Conservation (phyloP, 345 rosid genomes). For the Ceriops tagal region DNA sequence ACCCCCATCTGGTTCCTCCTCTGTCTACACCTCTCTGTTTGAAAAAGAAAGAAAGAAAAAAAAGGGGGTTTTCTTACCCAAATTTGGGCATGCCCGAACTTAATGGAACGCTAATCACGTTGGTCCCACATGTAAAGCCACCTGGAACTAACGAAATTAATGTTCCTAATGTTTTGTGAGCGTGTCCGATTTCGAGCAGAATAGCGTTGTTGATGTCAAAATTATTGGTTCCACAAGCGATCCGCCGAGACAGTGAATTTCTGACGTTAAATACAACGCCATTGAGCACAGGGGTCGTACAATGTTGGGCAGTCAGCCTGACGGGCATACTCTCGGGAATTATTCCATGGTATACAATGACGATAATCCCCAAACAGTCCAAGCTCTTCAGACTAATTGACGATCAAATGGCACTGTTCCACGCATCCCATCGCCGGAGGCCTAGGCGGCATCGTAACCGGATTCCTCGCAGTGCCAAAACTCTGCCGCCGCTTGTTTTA, state of each 20-base stretch:
- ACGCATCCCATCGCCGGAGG: slow-evolving; percentile 49
- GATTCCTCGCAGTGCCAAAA: slow-evolving; percentile 45
- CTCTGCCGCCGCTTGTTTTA: slow-evolving; percentile 46
- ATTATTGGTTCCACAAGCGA: background rate
- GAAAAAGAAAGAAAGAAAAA: too few species aligned
- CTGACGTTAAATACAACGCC: background rate
- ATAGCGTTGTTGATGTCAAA: too few species aligned
- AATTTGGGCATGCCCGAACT: too few species aligned
- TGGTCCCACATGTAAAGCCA: too few species aligned
- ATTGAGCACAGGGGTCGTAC: slow-evolving; percentile 39
- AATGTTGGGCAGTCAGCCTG: slow-evolving; percentile 46
- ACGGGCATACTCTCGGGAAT: slow-evolving; percentile 43
- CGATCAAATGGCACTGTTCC: slow-evolving; percentile 44
- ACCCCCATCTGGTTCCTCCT: too few species aligned
- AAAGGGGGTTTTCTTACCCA: too few species aligned
- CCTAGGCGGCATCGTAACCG: slow-evolving; percentile 48
- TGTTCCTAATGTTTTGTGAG: too few species aligned
- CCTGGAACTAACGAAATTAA: too few species aligned
- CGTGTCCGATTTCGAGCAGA: too few species aligned
- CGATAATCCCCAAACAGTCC: slow-evolving; percentile 34
- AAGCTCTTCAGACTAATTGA: slow-evolving; percentile 26
- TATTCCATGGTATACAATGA: slow-evolving; percentile 52
- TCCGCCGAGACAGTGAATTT: too few species aligned
- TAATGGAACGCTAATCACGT: too few species aligned
- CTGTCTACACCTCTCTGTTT: too few species aligned